Percentiles rank a stretch among this genome's conserved stretches.
Evolutionary conservation across 305 asterid species (phyloP).

Genomic region (Euphrasia arctica): DNA sequence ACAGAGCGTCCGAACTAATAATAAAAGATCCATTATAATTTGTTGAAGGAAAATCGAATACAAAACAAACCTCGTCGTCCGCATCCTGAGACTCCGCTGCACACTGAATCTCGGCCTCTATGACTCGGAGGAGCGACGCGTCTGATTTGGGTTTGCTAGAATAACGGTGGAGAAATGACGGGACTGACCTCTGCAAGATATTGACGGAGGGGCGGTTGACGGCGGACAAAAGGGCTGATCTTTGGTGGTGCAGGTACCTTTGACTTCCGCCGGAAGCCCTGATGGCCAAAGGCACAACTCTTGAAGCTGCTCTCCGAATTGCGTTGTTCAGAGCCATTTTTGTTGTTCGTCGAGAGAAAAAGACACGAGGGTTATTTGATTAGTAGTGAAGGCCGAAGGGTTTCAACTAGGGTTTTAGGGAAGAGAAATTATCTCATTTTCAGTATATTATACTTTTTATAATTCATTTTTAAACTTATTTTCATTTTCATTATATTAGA

Average conservation of each 20-base stretch:
- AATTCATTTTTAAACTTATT: too few relatives aligned
- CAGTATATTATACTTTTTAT: background rate
- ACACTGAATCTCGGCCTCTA: conserved; percentile 56
- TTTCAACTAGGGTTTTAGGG: conserved; percentile 24
- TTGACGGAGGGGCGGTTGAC: conserved; percentile 26
- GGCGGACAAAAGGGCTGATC: conserved; percentile 38
- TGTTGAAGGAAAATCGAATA: background rate
- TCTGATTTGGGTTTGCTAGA: conserved; percentile 47
- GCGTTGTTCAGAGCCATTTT: conserved; percentile 37
- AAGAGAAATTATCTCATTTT: background rate
- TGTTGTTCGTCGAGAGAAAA: background rate
- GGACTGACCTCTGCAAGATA: conserved; percentile 31
- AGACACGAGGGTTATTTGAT: background rate
- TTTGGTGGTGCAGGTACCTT: conserved; percentile 33
- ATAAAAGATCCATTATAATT: background rate
- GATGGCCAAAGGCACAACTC: conserved; percentile 36
- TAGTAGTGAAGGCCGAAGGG: background rate
- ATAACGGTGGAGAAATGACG: conserved; percentile 41
- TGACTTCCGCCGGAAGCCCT: conserved; percentile 40
- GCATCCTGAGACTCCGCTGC: conserved; percentile 45
- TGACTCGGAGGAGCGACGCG: conserved; percentile 47
- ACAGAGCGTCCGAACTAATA: background rate
- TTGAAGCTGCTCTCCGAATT: conserved; percentile 41
- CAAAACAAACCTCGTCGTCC: conserved; percentile 31
- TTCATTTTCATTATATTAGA: background rate